Evolutionary conservation across 257 asterid genomes (phyloP), one percentile per base, ranked within the genome.

Genomic region (Craterostigma plantagineum): DNA sequence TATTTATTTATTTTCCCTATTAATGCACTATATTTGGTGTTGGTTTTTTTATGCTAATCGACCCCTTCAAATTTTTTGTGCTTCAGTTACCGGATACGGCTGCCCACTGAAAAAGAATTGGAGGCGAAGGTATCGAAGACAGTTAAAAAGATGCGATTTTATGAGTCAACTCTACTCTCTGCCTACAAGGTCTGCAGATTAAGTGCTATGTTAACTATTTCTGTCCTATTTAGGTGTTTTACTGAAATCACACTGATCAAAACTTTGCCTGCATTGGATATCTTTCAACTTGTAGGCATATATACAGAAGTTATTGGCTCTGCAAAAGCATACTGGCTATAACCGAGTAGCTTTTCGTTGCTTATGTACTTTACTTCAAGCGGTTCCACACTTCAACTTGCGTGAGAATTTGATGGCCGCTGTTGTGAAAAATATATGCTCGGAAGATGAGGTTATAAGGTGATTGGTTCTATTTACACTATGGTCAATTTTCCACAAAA

Each of bases 101-200:
- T 90, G 56, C 95, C 99, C 37, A 77, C 95, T 11, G 95, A 79
- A 52, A 90, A 90, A 68, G 99, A 90, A 67, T 68, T 53, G 64
- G 95, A 80, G 60, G 83, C 80, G 95, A 79, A 66, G 76, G 91
- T 90, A 42, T 90, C 99, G 1, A 90, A 90, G 66, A 65, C 45
- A 63, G 65, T 90, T 38, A 83, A 79, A 56, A 77, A 83, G 67
- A 72, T 46, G 61, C 83, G 99, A 18, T 66, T 69, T 39, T 80
- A 70, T 49, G 99, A 90, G 58, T 75, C 73, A 44, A 79, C 94
- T 43, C 66, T 90, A 51, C 73, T 90, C 53, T 63, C 91, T 35
- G 53, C 87, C 30, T 84, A 75, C 69, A 90, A 90, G 99, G 99
- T 90, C 35, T 58, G 30, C 30, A 48, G 35, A 5, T 42, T 4